phyloP scores from a whole-genome alignment of 352 stramenopile genomes.

The Pythium chondricola region DNA sequence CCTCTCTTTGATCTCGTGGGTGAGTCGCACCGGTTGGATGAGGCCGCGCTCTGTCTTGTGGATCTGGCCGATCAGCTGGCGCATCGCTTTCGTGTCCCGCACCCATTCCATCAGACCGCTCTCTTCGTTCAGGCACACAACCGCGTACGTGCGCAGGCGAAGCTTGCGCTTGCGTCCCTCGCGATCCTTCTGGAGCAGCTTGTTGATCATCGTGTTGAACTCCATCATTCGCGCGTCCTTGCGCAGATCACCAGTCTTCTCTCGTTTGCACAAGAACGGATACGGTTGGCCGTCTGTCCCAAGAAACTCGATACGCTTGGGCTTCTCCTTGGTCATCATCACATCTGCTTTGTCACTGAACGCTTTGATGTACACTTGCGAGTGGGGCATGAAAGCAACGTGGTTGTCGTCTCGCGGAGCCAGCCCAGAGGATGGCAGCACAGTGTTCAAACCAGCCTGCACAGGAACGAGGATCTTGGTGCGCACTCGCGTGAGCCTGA shows the following conservation, averaged over 20 bases:
- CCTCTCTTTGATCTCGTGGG: slow-evolving; percentile 76
- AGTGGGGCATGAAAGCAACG: slow-evolving; percentile 51
- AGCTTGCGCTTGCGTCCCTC: slow-evolving; percentile 90
- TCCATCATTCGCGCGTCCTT: slow-evolving; percentile 99
- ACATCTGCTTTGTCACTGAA: slow-evolving; percentile 92
- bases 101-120: slow-evolving; percentile 99
- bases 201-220: slow-evolving; percentile 99
- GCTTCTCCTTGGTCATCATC: slow-evolving; percentile 98
- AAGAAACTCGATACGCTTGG: slow-evolving; percentile 95
- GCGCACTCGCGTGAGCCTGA: slow-evolving; percentile 62
- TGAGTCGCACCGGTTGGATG: slow-evolving; percentile 71
- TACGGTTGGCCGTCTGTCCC: slow-evolving; percentile 72
- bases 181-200: slow-evolving; percentile 91
- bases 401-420: slow-evolving; percentile 48
- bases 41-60: slow-evolving; percentile 84
- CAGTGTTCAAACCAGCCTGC: slow-evolving; percentile 66
- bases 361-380: slow-evolving; percentile 80
- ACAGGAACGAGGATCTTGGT: slow-evolving; percentile 76
- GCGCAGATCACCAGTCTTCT: slow-evolving; percentile 98
- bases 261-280: slow-evolving; percentile 94
- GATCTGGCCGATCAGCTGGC: slow-evolving; percentile 81
- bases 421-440: slow-evolving; percentile 58
- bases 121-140: slow-evolving; percentile 99
- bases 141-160: slow-evolving; percentile 96
- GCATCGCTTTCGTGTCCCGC: slow-evolving; percentile 94